phyloP scores from a whole-genome alignment of 768 basidiomycete genomes.

The Hypholoma sublateritium region DNA sequence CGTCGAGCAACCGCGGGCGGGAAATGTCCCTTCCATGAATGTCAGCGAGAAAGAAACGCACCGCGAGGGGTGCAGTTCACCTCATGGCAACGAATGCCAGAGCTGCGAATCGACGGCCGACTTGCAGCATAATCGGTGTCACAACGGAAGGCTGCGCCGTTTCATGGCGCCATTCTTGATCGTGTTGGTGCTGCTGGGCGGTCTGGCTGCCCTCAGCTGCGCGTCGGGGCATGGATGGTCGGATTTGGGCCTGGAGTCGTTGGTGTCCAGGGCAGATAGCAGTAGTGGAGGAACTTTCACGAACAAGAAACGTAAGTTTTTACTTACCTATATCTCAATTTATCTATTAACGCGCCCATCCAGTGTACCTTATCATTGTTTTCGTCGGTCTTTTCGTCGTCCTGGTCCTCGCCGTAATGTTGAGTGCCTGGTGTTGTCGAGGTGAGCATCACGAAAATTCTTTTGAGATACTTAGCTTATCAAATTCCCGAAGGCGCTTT shows the following conservation, averaged over 20 bases:
- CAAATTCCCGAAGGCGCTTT: constrained; percentile 42
- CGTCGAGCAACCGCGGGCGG: constrained; percentile 13
- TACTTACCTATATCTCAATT: not conserved
- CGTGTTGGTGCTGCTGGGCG: constrained; percentile 28
- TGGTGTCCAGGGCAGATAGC: constrained; percentile 31
- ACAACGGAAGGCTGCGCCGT: constrained; percentile 22
- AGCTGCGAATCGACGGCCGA: constrained; percentile 1
- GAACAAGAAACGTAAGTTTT: constrained; percentile 39
- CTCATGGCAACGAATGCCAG: not conserved
- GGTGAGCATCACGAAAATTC: constrained; percentile 30
- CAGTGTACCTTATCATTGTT: constrained; percentile 65
- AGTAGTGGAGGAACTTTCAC: constrained; percentile 29
- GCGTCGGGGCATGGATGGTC: constrained; percentile 22
- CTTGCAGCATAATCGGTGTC: constrained; percentile 16
- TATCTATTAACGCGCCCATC: not conserved
- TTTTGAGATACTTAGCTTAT: not conserved
- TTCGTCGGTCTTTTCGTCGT: constrained; percentile 63
- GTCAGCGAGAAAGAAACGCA: not conserved
- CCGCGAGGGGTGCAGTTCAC: not conserved
- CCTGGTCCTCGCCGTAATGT: constrained; percentile 51
- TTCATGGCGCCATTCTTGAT: constrained; percentile 35
- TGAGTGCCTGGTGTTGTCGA: constrained; percentile 67
- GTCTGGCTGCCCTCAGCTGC: constrained; percentile 31
- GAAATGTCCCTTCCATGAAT: constrained; percentile 5
- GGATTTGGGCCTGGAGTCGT: constrained; percentile 20